A percentile compares a stretch with the other conserved stretches of the same genome.
These are phyloP conservation scores for Suillus fuscotomentosus DNA, from an alignment of 768 basidiomycete genomes.

Conservation along the genomic window DNA sequence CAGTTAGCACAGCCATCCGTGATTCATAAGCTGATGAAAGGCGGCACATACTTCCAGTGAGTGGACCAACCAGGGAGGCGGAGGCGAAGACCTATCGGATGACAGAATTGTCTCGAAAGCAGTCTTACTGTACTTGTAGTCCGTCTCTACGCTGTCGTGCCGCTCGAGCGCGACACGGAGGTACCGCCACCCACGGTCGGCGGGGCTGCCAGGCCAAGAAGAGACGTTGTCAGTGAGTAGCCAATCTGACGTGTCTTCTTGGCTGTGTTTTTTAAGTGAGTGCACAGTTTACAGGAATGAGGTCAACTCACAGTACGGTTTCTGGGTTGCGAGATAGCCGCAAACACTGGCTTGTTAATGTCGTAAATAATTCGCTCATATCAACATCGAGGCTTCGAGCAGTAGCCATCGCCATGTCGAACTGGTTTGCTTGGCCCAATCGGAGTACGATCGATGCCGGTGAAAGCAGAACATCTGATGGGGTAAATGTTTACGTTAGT, in stretches of 20 bases:
- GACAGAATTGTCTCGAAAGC: constrained; percentile 76
- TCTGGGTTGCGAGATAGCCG: constrained; percentile 67
- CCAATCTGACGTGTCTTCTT: constrained; percentile 78
- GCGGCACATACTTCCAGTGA: constrained; percentile 58
- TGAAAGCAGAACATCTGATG: constrained; percentile 51
- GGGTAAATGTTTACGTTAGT: constrained; percentile 15
- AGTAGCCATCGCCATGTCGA: constrained; percentile 74
- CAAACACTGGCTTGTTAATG: constrained; percentile 76
- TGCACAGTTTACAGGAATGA: constrained; percentile 1
- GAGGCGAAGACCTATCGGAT: constrained; percentile 52
- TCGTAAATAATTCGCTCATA: constrained; percentile 83
- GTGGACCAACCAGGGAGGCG: constrained; percentile 84
- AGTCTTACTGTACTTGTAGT: constrained; percentile 75
- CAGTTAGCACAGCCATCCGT: constrained; percentile 3
- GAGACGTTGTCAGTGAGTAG: constrained; percentile 75
- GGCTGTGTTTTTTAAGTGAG: constrained; percentile 39
- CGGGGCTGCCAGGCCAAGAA: constrained; percentile 80
- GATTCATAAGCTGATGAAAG: background rate
- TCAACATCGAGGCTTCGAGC: constrained; percentile 78
- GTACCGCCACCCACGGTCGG: constrained; percentile 86
- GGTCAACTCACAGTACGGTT: constrained; percentile 49
- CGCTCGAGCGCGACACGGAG: constrained; percentile 76
- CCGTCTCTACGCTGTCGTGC: constrained; percentile 70
- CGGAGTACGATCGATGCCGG: constrained; percentile 70
- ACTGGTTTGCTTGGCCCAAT: constrained; percentile 75